Evolutionary conservation across 208 protist genomes (phyloP).

Genomic region (Crithidia thermophila): DNA sequence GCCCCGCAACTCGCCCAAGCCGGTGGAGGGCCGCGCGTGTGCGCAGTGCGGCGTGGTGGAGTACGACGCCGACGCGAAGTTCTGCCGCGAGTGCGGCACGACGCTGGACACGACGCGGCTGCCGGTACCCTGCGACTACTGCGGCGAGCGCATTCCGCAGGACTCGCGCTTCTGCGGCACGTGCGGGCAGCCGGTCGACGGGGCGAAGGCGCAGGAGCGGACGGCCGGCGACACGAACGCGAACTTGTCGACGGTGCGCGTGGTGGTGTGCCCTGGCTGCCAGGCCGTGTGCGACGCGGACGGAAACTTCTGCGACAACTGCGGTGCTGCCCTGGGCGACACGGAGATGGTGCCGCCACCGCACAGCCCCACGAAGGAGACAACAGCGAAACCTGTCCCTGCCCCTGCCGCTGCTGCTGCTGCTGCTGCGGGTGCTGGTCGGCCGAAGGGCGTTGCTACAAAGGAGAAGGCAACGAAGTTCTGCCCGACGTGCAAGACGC

Average conservation of each 20-base stretch:
- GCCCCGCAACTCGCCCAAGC: constrained; percentile 35
- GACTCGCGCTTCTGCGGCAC: constrained; percentile 84
- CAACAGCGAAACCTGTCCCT: no score
- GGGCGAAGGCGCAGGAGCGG: constrained; percentile 43
- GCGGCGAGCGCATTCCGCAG: constrained; percentile 67
- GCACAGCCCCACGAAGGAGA: background rate
- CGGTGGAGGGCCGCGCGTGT: constrained; percentile 52
- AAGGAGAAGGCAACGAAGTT: constrained; percentile 33
- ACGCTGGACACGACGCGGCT: constrained; percentile 31
- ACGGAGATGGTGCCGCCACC: constrained; percentile 18
- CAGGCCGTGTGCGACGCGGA: constrained; percentile 75
- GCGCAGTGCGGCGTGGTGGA: constrained; percentile 68
- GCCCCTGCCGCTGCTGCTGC: background rate
- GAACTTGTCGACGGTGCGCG: constrained; percentile 49
- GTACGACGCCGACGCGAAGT: constrained; percentile 79
- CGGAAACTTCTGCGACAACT: constrained; percentile 89
- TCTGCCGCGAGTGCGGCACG: constrained; percentile 81
- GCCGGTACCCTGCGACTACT: constrained; percentile 56
- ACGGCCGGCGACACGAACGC: constrained; percentile 47
- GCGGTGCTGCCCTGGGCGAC: constrained; percentile 72
- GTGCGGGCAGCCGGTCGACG: constrained; percentile 74
- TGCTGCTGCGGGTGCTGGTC: background rate
- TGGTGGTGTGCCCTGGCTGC: constrained; percentile 67
- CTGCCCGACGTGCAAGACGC: constrained; percentile 60
- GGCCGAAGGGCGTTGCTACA: background rate